Percentiles rank a stretch among this genome's conserved stretches.
phyloP scores from a whole-genome alignment of 805 yeast genomes.

The Ogataea kodamae region DNA sequence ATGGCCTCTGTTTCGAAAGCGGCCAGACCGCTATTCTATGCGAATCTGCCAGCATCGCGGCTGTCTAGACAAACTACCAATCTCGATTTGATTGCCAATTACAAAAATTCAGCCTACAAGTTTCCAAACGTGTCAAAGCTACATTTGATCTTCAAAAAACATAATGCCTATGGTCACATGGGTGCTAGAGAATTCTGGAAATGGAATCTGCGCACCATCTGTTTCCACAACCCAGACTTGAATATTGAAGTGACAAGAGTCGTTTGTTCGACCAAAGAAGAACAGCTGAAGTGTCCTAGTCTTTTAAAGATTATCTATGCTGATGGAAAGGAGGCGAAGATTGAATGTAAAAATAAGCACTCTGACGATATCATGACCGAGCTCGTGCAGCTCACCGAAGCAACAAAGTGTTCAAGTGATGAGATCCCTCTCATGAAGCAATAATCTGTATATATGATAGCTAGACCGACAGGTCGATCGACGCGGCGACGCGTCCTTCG shows the following conservation, averaged over 20 bases:
- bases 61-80: constrained; percentile 47
- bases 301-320: constrained; percentile 38
- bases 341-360: constrained; percentile 53
- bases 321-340: constrained; percentile 36
- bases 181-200: constrained; percentile 79
- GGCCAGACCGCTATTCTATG: constrained; percentile 28
- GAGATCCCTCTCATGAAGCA: constrained; percentile 38
- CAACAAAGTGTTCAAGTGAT: constrained; percentile 44
- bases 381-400: constrained; percentile 49
- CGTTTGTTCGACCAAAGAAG: constrained; percentile 39
- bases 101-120: constrained; percentile 38
- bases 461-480: constrained; percentile 3
- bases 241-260: constrained; percentile 60
- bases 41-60: constrained; percentile 38
- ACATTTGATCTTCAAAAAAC: constrained; percentile 51
- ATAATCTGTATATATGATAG: constrained; percentile 1
- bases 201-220: constrained; percentile 66
- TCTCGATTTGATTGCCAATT: constrained; percentile 50
- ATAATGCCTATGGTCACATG: constrained; percentile 50
- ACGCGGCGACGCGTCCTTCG: constrained; percentile 15
- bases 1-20: constrained; percentile 16
- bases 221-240: constrained; percentile 76
- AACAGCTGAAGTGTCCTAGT: constrained; percentile 44
- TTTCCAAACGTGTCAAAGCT: constrained; percentile 40
- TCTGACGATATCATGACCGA: constrained; percentile 53